Evolutionary conservation across 2,329 filamentous ascomycete species (phyloP).

Genomic region (Escovopsis sp.): DNA sequence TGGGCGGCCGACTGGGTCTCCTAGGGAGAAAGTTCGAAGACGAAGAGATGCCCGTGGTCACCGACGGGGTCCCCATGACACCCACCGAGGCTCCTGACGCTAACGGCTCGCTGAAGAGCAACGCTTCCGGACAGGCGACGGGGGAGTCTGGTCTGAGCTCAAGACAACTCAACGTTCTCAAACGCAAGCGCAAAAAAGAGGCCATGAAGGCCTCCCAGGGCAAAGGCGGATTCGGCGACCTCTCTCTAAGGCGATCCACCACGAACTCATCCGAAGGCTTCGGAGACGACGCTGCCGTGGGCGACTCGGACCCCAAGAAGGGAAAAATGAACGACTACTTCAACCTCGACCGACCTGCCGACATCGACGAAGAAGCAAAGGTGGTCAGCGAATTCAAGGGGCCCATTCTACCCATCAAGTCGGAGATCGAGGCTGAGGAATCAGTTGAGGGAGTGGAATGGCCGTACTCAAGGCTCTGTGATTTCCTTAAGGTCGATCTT

Average conservation of each 20-base stretch:
- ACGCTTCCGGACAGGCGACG: slow-evolving; percentile 26
- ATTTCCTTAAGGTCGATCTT: slow-evolving; percentile 83
- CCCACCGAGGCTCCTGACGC: slow-evolving; percentile 28
- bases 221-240: slow-evolving; percentile 79
- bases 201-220: slow-evolving; percentile 73
- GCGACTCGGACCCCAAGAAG: slow-evolving; percentile 44
- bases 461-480: slow-evolving; percentile 88
- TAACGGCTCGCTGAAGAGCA: slow-evolving; percentile 18
- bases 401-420: slow-evolving; percentile 63
- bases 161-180: slow-evolving; percentile 84
- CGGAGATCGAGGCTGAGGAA: slow-evolving; percentile 65
- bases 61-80: slow-evolving; percentile 31
- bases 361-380: slow-evolving; percentile 78
- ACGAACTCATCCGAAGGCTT: slow-evolving; percentile 47
- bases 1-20: slow-evolving; percentile 68
- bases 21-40: slow-evolving; percentile 75
- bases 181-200: slow-evolving; percentile 84
- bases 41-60: slow-evolving; percentile 51
- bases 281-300: slow-evolving; percentile 42
- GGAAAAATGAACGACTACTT: slow-evolving; percentile 72
- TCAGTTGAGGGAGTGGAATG: slow-evolving; percentile 70
- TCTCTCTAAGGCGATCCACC: slow-evolving; percentile 53
- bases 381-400: slow-evolving; percentile 95
- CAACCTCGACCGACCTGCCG: slow-evolving; percentile 63
- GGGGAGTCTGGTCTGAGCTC: slow-evolving; percentile 72